phyloP scores from a whole-genome alignment of 805 yeast species.

The Starmerella vaccinii region DNA sequence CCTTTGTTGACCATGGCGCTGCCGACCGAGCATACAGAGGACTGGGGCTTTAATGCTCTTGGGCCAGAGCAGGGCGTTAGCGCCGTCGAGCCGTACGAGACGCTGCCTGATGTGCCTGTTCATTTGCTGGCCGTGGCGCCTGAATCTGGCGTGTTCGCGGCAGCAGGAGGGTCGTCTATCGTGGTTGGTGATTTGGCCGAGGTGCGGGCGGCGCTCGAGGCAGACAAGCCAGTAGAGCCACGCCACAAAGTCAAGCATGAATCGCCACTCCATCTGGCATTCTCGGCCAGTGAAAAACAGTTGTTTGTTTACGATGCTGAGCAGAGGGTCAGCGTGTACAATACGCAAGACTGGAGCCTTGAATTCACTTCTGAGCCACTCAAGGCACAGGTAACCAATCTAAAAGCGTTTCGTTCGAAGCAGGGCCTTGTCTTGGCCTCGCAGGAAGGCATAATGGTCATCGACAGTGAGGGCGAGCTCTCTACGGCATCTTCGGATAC shows the following conservation, averaged over 20 bases:
- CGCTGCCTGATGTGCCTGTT: not conserved
- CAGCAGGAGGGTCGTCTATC: constrained; percentile 15
- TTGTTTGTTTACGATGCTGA: constrained; percentile 1
- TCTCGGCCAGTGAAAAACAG: constrained; percentile 3
- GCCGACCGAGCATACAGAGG: constrained; percentile 19
- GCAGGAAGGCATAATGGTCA: not conserved
- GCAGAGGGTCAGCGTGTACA: not conserved
- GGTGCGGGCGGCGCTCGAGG: constrained; percentile 5
- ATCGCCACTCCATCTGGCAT: not conserved
- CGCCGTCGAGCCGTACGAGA: constrained; percentile 7
- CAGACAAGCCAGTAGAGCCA: not conserved
- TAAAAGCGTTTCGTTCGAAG: not conserved
- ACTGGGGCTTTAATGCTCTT: constrained; percentile 22
- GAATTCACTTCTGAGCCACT: not conserved
- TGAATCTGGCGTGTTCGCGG: constrained; percentile 11
- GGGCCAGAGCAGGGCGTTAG: constrained; percentile 22
- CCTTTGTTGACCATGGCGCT: constrained; percentile 10
- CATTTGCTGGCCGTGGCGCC: constrained; percentile 2
- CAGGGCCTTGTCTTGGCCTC: constrained; percentile 4
- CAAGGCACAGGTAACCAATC: not conserved
- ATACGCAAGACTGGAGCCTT: not conserved
- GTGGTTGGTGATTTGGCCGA: constrained; percentile 14
- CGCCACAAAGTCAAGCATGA: not conserved
- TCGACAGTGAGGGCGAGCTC: not conserved
- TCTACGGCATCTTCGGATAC: not conserved